Conservation (phyloP, 176 grass and related monocot genomes). For the Otatea glauca region DNA sequence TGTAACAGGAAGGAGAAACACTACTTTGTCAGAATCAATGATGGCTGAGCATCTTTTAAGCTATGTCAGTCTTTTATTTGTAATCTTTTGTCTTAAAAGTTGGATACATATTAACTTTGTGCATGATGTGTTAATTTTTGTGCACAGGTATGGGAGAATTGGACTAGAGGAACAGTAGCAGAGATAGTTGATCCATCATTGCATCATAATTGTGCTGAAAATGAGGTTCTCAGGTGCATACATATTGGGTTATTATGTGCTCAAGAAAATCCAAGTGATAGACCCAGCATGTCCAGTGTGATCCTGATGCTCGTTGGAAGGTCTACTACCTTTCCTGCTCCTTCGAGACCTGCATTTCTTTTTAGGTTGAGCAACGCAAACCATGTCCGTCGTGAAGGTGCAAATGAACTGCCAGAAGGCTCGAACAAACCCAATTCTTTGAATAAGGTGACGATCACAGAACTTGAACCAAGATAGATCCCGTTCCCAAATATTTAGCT, state of each 20-base stretch:
- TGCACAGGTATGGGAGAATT: slow-evolving; percentile 35
- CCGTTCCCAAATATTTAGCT: neutral
- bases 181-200: slow-evolving; percentile 18
- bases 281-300: slow-evolving; percentile 51
- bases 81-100: no score
- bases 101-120: neutral
- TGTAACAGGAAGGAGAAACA: slow-evolving; percentile 52
- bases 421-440: neutral
- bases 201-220: slow-evolving; percentile 12
- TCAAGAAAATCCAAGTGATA: slow-evolving; percentile 49
- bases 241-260: slow-evolving; percentile 58
- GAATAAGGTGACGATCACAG: slow-evolving; percentile 42
- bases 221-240: slow-evolving; percentile 34
- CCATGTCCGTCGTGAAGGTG: neutral
- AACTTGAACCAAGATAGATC: slow-evolving; percentile 28
- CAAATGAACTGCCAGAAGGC: neutral
- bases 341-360: slow-evolving; percentile 47
- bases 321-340: slow-evolving; percentile 32
- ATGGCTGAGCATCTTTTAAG: slow-evolving; percentile 25
- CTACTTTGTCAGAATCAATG: slow-evolving; percentile 45
- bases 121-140: neutral
- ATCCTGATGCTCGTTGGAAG: slow-evolving; percentile 49
- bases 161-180: slow-evolving; percentile 29
- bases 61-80: slow-evolving; percentile 15
- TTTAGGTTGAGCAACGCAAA: slow-evolving; percentile 25